A percentile compares a stretch with the other conserved stretches of the same genome.
Evolutionary conservation across 2,329 filamentous ascomycete genomes (phyloP).

Genomic region (Monosporascus sp.): DNA sequence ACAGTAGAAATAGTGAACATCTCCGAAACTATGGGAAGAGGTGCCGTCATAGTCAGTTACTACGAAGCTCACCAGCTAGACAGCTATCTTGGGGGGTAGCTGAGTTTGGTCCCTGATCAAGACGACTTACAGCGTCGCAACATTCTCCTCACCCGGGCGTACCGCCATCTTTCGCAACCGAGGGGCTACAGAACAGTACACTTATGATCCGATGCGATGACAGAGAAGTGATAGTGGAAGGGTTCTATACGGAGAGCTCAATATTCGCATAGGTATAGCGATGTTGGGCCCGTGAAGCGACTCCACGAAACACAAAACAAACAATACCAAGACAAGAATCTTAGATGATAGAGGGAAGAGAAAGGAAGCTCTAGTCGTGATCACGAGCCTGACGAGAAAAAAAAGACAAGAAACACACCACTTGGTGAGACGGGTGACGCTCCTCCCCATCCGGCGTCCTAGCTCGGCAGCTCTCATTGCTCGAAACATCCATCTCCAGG

Average conservation of each 20-base stretch:
- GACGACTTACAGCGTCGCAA: conserved; percentile 38
- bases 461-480: background rate
- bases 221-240: too few relatives aligned
- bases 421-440: background rate
- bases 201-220: too few relatives aligned
- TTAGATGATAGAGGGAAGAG: background rate
- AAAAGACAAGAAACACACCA: background rate
- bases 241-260: background rate
- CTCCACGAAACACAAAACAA: background rate
- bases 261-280: too few relatives aligned
- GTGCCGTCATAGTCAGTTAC: conserved; percentile 16
- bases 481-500: background rate
- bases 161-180: conserved; percentile 32
- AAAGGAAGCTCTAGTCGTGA: background rate
- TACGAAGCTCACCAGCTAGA: background rate
- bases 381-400: background rate
- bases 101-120: background rate
- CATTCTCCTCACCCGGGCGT: conserved; percentile 40
- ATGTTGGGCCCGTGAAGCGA: too few relatives aligned
- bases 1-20: conserved; percentile 74
- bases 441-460: too few relatives aligned
- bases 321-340: background rate
- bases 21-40: conserved; percentile 55
- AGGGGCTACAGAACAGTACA: background rate
- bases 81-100: background rate